A percentile compares a stretch with the other conserved stretches of the same genome.
Conservation (phyloP, 352 stramenopile genomes). For the Globisporangium spinosum region DNA sequence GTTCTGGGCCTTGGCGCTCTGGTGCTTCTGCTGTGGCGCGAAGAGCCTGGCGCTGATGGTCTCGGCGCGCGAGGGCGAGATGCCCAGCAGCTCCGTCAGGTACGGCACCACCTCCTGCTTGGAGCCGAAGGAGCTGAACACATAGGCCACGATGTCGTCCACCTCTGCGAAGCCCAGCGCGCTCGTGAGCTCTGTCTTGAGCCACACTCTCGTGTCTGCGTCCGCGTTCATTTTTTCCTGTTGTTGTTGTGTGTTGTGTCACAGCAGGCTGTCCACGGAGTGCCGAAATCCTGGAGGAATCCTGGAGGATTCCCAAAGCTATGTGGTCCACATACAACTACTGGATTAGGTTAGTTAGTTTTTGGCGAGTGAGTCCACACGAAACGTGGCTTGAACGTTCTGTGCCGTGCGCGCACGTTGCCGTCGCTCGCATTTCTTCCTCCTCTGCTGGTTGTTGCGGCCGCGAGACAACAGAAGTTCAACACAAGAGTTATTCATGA, state of each 20-base stretch:
- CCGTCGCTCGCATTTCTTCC: not conserved
- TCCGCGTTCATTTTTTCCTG: slow-evolving; percentile 21
- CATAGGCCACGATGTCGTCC: slow-evolving; percentile 61
- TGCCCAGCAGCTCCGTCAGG: slow-evolving; percentile 64
- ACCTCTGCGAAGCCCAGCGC: slow-evolving; percentile 70
- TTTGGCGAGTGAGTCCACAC: not conserved
- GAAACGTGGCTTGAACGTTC: slow-evolving; percentile 1
- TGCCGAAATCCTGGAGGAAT: not conserved
- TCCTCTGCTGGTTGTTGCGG: no score
- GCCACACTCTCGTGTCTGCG: slow-evolving; percentile 37
- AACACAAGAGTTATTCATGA: no score
- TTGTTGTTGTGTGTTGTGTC: not conserved
- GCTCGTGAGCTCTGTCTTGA: slow-evolving; percentile 53
- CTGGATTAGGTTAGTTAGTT: slow-evolving; percentile 3
- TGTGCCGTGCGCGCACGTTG: not conserved
- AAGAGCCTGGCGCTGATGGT: slow-evolving; percentile 52
- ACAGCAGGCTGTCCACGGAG: not conserved
- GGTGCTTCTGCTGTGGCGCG: slow-evolving; percentile 8
- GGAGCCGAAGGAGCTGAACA: slow-evolving; percentile 41
- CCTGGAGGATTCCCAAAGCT: not conserved
- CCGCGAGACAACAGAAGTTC: no score
- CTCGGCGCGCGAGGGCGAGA: slow-evolving; percentile 40
- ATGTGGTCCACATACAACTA: not conserved
- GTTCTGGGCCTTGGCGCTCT: not conserved
- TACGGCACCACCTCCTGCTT: slow-evolving; percentile 50